These are phyloP conservation scores for Thelephora terrestris DNA, from an alignment of 1,284 basidiomycete species.

Conservation along the genomic window DNA sequence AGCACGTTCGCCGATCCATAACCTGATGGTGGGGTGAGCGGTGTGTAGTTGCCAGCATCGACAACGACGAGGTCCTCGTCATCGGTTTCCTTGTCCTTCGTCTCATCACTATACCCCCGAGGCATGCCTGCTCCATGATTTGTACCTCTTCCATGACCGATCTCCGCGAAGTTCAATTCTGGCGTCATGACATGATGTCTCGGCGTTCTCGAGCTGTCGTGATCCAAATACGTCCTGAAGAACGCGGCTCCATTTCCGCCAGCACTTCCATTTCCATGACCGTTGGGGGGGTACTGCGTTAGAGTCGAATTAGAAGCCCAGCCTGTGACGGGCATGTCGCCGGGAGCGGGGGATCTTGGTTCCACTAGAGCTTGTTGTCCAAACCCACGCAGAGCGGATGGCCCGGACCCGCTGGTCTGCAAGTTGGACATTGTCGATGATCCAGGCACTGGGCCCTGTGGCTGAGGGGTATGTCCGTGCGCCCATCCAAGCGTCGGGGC, in stretches of 20 bases:
- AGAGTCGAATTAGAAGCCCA: slow-evolving; percentile 39
- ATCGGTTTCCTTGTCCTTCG: slow-evolving; percentile 4
- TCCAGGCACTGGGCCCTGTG: too few relatives aligned
- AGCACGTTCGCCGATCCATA: too few relatives aligned
- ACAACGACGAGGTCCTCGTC: neutral
- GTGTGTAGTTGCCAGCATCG: neutral
- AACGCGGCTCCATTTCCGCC: slow-evolving; percentile 38
- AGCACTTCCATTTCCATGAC: too few relatives aligned
- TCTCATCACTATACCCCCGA: slow-evolving; percentile 3
- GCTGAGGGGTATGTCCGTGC: too few relatives aligned
- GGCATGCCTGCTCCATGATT: slow-evolving; percentile 12
- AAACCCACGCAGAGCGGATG: slow-evolving; percentile 29
- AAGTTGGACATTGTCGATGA: too few relatives aligned
- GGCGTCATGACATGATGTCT: slow-evolving; percentile 56
- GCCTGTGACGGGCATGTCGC: slow-evolving; percentile 41
- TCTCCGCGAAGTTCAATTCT: slow-evolving; percentile 65
- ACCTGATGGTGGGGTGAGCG: too few relatives aligned
- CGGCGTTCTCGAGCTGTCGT: slow-evolving; percentile 25
- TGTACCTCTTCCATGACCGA: slow-evolving; percentile 60
- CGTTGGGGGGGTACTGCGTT: too few relatives aligned
- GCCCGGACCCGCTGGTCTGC: slow-evolving; percentile 10
- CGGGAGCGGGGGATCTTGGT: slow-evolving; percentile 42
- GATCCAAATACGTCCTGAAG: slow-evolving; percentile 49
- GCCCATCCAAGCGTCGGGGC: too few relatives aligned
- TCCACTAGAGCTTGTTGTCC: slow-evolving; percentile 57